Evolutionary conservation across 768 basidiomycete genomes (phyloP).

Genomic region (Boletus subcaerulescens): DNA sequence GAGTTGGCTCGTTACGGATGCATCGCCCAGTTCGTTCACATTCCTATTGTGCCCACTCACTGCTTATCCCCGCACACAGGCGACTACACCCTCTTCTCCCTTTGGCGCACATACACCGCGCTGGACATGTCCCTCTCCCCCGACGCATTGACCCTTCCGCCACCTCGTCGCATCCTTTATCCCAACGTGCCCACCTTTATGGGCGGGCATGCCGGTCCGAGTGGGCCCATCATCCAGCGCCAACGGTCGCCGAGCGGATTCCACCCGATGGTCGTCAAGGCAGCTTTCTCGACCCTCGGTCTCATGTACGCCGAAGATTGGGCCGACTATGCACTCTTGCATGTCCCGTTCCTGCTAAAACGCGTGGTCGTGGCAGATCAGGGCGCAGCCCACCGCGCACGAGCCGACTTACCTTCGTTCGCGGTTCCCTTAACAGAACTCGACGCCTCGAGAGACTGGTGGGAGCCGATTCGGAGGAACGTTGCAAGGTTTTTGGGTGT

Average conservation of each 20-base stretch:
- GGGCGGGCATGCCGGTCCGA: slow-evolving; percentile 36
- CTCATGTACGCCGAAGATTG: slow-evolving; percentile 74
- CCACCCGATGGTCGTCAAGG: slow-evolving; percentile 69
- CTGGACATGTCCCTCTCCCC: slow-evolving; percentile 47
- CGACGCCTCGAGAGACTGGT: slow-evolving; percentile 58
- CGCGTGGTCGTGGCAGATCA: slow-evolving; percentile 76
- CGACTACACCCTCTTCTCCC: slow-evolving; percentile 69
- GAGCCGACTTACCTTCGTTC: slow-evolving; percentile 22
- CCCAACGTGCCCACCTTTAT: slow-evolving; percentile 64
- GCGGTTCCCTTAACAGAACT: slow-evolving; percentile 45
- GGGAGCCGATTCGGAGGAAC: slow-evolving; percentile 52
- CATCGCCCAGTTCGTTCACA: slow-evolving; percentile 43
- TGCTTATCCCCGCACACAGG: slow-evolving; percentile 32
- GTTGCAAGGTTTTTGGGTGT: slow-evolving; percentile 44
- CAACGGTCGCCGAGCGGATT: slow-evolving; percentile 58
- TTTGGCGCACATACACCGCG: slow-evolving; percentile 74
- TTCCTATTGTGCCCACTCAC: not conserved
- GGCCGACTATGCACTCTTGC: slow-evolving; percentile 67
- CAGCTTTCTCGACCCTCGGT: slow-evolving; percentile 68
- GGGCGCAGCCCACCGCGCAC: slow-evolving; percentile 51
- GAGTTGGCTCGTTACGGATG: slow-evolving; percentile 63
- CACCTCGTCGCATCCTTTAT: slow-evolving; percentile 73
- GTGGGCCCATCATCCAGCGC: slow-evolving; percentile 31
- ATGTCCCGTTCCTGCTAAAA: slow-evolving; percentile 69
- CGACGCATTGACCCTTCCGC: slow-evolving; percentile 52